Conservation (phyloP, 2,329 filamentous ascomycete species). For the Xylaria sp. region DNA sequence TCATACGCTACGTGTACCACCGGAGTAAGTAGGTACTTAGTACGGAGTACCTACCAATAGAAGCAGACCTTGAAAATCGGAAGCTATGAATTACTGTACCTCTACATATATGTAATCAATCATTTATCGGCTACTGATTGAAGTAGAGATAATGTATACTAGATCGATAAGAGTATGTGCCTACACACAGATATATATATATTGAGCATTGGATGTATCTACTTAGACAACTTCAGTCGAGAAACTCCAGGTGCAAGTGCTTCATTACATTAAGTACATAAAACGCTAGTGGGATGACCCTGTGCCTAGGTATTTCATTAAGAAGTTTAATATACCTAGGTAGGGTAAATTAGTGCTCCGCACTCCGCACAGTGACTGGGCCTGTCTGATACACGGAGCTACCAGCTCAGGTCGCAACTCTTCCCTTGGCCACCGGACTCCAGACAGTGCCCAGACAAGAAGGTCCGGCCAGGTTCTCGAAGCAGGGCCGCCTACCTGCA, state of each 20-base stretch:
- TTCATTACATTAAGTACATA: neutral
- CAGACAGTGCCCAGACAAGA: conserved; percentile 14
- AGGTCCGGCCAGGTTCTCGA: neutral
- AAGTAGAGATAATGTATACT: too few species aligned
- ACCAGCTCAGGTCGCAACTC: neutral
- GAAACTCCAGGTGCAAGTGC: too few species aligned
- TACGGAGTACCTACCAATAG: neutral
- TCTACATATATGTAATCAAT: too few species aligned
- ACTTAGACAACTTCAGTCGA: too few species aligned
- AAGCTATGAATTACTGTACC: too few species aligned
- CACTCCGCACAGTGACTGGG: conserved; percentile 5
- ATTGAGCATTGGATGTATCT: too few species aligned
- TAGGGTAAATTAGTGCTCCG: neutral
- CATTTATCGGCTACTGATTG: too few species aligned
- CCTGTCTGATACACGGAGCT: conserved; percentile 6
- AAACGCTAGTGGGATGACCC: neutral
- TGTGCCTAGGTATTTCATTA: too few species aligned
- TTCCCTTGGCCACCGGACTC: conserved; percentile 3
- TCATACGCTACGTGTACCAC: conserved; percentile 8
- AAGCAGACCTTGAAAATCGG: neutral
- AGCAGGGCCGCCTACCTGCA: neutral
- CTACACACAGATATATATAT: too few species aligned
- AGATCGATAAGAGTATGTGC: too few species aligned
- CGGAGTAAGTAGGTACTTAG: neutral
- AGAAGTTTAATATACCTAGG: too few species aligned